phyloP scores from a whole-genome alignment of 768 basidiomycete species.

The Leccinum incarnatum region DNA sequence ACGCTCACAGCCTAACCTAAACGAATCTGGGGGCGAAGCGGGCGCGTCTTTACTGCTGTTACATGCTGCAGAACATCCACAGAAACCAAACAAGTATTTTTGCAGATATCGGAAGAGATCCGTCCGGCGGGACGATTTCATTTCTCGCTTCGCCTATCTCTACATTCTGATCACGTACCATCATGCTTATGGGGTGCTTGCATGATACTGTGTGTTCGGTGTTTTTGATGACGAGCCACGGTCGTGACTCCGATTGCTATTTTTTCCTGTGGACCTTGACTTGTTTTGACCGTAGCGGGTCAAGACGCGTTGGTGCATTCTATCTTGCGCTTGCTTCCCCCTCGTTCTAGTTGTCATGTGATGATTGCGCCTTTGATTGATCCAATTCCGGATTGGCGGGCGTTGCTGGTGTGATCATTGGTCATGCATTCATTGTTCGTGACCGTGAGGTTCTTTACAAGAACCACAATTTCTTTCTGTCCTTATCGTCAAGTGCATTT shows the following conservation, averaged over 20 bases:
- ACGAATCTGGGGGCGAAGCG: neutral
- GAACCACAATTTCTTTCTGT: neutral
- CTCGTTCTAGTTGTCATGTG: neutral
- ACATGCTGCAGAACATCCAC: neutral
- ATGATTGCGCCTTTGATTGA: neutral
- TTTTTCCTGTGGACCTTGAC: neutral
- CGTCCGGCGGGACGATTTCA: slow-evolving; percentile 17
- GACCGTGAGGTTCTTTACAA: neutral
- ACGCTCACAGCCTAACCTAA: neutral
- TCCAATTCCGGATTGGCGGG: neutral
- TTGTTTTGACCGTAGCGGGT: neutral
- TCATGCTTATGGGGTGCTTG: neutral
- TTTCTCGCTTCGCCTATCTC: neutral
- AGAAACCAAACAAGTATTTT: neutral
- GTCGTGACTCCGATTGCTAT: neutral
- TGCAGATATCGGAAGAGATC: slow-evolving; percentile 24
- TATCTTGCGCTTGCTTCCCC: neutral
- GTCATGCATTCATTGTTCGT: neutral
- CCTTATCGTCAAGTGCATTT: neutral
- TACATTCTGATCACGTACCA: neutral
- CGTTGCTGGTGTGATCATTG: neutral
- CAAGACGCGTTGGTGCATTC: neutral
- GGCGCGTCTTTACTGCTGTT: neutral
- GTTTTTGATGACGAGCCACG: neutral
- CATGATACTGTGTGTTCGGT: neutral